Conservation (phyloP, 2,329 filamentous ascomycete species). For the Volutella citrinella region DNA sequence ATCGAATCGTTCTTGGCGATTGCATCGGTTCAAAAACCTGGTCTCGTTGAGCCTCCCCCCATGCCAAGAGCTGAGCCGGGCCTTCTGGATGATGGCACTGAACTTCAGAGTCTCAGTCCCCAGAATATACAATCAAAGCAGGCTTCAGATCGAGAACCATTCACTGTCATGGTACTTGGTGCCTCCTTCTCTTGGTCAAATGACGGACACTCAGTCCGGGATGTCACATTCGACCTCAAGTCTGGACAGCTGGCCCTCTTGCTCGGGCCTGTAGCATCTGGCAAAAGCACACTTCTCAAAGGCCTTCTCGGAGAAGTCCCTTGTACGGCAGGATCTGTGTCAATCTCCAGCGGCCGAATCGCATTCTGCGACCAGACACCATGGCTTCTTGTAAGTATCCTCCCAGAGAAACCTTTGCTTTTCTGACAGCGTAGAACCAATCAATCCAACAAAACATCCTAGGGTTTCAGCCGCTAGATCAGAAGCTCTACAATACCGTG, state of each 20-base stretch:
- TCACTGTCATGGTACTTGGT: slow-evolving; percentile 13
- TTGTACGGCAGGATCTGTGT: slow-evolving; percentile 16
- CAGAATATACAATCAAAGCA: too few relatives aligned
- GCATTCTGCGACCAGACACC: slow-evolving; percentile 34
- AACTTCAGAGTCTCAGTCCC: too few relatives aligned
- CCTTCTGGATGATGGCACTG: background rate
- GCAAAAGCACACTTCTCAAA: slow-evolving; percentile 43
- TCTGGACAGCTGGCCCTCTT: slow-evolving; percentile 35
- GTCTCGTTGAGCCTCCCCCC: too few relatives aligned
- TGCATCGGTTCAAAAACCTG: slow-evolving; percentile 24
- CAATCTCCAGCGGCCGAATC: slow-evolving; percentile 10
- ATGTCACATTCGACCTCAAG: slow-evolving; percentile 32
- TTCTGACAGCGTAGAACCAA: slow-evolving; percentile 22
- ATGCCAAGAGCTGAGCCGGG: too few relatives aligned
- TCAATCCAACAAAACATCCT: slow-evolving; percentile 34
- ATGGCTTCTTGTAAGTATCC: slow-evolving; percentile 28
- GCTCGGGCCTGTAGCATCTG: slow-evolving; percentile 41
- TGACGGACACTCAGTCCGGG: slow-evolving; percentile 23
- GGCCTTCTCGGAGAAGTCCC: slow-evolving; percentile 34
- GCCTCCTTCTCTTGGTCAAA: slow-evolving; percentile 35
- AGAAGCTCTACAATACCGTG: slow-evolving; percentile 21
- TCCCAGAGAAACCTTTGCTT: too few relatives aligned
- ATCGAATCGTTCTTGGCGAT: slow-evolving; percentile 36
- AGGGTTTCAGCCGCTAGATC: slow-evolving; percentile 26
- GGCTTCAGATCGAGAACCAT: too few relatives aligned